These are phyloP conservation scores for Argentina anserina DNA, from an alignment of 306 rosid genomes.

Conservation along the genomic window DNA sequence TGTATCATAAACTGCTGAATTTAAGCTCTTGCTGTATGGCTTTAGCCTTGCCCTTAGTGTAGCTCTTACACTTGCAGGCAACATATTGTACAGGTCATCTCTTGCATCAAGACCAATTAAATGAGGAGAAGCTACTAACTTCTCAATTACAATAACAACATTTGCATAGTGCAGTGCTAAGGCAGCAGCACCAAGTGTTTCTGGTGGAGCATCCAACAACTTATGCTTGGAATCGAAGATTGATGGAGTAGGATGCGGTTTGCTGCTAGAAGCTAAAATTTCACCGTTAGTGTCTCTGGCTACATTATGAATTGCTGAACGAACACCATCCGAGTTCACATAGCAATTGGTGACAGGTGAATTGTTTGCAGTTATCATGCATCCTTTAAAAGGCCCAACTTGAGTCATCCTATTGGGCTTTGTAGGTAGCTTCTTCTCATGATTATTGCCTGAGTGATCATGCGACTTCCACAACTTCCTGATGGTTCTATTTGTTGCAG, in stretches of 20 bases:
- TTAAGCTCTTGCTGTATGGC: slow-evolving; percentile 66
- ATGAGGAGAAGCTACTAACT: slow-evolving; percentile 89
- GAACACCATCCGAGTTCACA: slow-evolving; percentile 35
- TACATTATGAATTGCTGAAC: slow-evolving; percentile 33
- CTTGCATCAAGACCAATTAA: slow-evolving; percentile 94
- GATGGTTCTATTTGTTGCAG: slow-evolving; percentile 50
- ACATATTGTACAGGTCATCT: slow-evolving; percentile 91
- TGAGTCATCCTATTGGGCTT: slow-evolving; percentile 64
- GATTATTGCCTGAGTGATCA: slow-evolving; percentile 33
- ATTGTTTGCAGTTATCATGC: slow-evolving; percentile 40
- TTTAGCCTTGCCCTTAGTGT: slow-evolving; percentile 65
- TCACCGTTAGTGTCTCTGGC: slow-evolving; percentile 28
- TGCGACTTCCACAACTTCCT: slow-evolving; percentile 50
- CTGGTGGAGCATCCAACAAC: slow-evolving; percentile 74
- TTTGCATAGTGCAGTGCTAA: slow-evolving; percentile 96
- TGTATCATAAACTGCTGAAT: slow-evolving; percentile 53
- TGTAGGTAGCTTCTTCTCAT: slow-evolving; percentile 48
- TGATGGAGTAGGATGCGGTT: slow-evolving; percentile 30
- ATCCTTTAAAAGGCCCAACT: slow-evolving; percentile 89
- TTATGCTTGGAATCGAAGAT: slow-evolving; percentile 41
- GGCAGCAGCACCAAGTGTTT: slow-evolving; percentile 84
- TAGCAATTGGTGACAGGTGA: slow-evolving; percentile 46
- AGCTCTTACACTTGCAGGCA: slow-evolving; percentile 68
- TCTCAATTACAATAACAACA: slow-evolving; percentile 78
- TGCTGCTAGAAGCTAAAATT: slow-evolving; percentile 29